A percentile compares a stretch with the other conserved stretches of the same genome.
phyloP scores from a whole-genome alignment of 441 rosid species.

The Capsella rubella region DNA sequence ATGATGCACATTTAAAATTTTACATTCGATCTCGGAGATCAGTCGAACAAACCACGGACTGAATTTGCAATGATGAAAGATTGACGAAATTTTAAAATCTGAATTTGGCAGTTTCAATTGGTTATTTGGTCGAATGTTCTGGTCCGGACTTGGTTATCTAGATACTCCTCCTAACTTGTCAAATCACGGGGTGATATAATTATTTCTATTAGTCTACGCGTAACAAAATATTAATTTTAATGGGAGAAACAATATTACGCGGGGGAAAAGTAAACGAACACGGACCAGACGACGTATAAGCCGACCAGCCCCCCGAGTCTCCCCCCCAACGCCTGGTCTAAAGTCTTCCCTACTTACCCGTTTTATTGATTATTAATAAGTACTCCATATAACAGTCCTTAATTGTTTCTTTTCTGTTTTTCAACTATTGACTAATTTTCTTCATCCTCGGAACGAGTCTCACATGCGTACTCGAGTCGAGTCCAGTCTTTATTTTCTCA shows the following conservation, averaged over 20 bases:
- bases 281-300: constrained; percentile 22
- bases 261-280: constrained; percentile 45
- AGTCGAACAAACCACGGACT: no score
- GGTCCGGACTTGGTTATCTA: no score
- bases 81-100: no score
- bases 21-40: no score
- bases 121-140: no score
- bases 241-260: constrained; percentile 25
- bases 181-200: no score
- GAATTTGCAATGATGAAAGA: no score
- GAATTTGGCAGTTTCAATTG: no score
- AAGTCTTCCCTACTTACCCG: constrained; percentile 40
- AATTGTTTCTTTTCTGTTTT: neutral
- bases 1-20: no score
- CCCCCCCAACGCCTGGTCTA: constrained; percentile 11
- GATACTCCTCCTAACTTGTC: no score
- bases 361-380: constrained; percentile 4
- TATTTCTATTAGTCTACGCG: constrained; percentile 1
- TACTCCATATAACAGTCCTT: no score
- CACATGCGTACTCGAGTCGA: constrained; percentile 3
- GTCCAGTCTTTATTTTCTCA: neutral
- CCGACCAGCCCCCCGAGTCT: constrained; percentile 38
- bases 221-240: no score
- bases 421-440: constrained; percentile 31
- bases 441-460: constrained; percentile 25